These are phyloP conservation scores for Talaromyces rugulosus DNA, from an alignment of 2,329 filamentous ascomycete species.

Conservation along the genomic window DNA sequence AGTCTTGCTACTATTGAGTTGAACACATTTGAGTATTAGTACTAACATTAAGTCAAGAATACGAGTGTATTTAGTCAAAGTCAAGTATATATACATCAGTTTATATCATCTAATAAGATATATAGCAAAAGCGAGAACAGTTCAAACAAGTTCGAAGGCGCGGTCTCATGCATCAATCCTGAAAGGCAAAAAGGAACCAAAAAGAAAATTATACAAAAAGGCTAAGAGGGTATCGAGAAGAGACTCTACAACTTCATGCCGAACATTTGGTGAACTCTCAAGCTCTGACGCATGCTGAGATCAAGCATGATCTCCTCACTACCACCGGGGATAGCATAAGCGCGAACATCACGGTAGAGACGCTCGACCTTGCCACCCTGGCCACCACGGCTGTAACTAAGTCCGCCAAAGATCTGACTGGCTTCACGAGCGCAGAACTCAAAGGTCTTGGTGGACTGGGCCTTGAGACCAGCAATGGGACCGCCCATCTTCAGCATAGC, in stretches of 20 bases:
- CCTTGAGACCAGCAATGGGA: conserved; percentile 89
- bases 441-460: conserved; percentile 88
- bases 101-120: background rate
- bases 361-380: conserved; percentile 95
- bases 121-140: background rate
- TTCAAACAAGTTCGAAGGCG: background rate
- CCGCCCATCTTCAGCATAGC: conserved; percentile 95
- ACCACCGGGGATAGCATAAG: conserved; percentile 93
- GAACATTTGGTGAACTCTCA: conserved; percentile 82
- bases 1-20: background rate
- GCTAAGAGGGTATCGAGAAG: conserved; percentile 12
- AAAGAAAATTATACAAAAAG: background rate
- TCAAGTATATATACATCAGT: background rate
- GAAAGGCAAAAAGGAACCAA: background rate
- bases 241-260: conserved; percentile 83
- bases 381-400: conserved; percentile 87
- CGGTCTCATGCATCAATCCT: background rate
- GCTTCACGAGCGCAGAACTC: conserved; percentile 97
- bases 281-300: conserved; percentile 83
- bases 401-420: conserved; percentile 92
- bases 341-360: conserved; percentile 88
- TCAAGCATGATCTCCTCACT: conserved; percentile 99
- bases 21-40: no score
- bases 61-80: background rate
- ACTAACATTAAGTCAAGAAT: background rate